These are phyloP conservation scores for Neurospora sp. DNA, from an alignment of 495 filamentous ascomycete genomes.

Conservation along the genomic window DNA sequence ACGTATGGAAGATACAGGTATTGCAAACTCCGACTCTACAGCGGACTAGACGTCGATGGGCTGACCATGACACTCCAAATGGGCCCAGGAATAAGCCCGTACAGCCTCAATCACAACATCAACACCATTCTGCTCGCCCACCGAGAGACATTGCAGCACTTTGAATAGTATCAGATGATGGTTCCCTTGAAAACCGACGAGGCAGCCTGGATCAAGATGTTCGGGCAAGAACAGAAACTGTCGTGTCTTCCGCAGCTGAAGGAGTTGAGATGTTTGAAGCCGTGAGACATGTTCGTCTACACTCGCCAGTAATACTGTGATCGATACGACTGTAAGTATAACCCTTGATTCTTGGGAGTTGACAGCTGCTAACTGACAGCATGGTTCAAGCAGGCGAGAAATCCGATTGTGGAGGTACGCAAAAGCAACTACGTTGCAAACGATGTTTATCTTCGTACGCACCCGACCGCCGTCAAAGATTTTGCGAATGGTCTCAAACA, in stretches of 20 bases:
- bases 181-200: background rate
- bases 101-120: background rate
- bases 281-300: background rate
- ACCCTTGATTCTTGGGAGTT: background rate
- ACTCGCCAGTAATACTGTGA: background rate
- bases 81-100: background rate
- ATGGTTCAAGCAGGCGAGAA: background rate
- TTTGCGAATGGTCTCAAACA: background rate
- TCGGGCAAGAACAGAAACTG: background rate
- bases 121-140: background rate
- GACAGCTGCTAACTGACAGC: background rate
- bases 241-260: background rate
- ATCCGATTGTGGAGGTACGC: background rate
- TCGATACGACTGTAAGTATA: background rate
- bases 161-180: background rate
- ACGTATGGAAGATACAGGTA: background rate
- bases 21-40: background rate
- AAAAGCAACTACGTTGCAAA: background rate
- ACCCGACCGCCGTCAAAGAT: background rate
- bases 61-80: background rate
- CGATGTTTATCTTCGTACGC: background rate
- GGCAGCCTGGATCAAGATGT: background rate
- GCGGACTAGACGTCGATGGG: background rate
- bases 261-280: background rate
- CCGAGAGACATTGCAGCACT: background rate